Conservation (phyloP, 108 stramenopile genomes). For the Nannochloropsis granulata region DNA sequence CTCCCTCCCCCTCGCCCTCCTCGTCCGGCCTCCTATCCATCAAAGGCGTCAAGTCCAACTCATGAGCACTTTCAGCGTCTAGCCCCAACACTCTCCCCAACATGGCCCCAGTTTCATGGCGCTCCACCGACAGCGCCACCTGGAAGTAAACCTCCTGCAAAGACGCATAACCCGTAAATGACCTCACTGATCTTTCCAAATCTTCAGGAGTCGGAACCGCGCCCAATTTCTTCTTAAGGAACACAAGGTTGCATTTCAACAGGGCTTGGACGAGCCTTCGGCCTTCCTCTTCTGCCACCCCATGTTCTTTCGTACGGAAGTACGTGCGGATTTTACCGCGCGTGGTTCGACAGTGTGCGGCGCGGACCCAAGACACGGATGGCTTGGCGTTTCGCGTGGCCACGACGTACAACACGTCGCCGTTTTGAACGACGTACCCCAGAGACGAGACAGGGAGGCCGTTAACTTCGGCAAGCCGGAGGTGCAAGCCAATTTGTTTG, state of each 20-base stretch:
- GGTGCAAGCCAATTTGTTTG: neutral
- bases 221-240: neutral
- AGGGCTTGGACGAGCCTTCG: neutral
- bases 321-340: neutral
- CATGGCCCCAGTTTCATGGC: neutral
- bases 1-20: neutral
- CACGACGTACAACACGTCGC: neutral
- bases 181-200: neutral
- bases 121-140: neutral
- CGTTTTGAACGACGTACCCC: neutral
- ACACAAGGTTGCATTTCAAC: neutral
- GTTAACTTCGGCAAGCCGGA: neutral
- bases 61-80: neutral
- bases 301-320: neutral
- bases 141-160: neutral
- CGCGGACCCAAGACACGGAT: neutral
- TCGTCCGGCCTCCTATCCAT: neutral
- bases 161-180: neutral
- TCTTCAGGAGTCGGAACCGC: neutral
- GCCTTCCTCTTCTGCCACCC: neutral
- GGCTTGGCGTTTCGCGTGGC: neutral
- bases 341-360: neutral
- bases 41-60: neutral
- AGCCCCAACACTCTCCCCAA: neutral
- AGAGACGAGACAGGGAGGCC: neutral